phyloP scores from a whole-genome alignment of 805 yeast species.

The Saccharomycopsis schoenii region DNA sequence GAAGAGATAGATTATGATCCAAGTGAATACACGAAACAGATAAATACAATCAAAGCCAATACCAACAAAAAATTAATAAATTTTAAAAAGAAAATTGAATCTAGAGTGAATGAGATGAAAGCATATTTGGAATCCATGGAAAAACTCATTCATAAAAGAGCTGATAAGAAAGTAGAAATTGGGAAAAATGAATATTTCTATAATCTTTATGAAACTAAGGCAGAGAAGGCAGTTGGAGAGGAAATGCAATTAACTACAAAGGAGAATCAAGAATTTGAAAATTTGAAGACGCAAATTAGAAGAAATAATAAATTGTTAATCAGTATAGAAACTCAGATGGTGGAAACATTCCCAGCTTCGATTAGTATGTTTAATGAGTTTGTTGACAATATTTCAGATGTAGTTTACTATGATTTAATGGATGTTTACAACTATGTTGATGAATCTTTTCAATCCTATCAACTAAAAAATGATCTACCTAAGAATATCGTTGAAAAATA shows the following conservation, averaged over 20 bases:
- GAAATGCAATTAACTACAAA: conserved; percentile 23
- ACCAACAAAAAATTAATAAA: conserved; percentile 10
- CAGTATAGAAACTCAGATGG: conserved; percentile 24
- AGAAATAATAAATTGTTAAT: conserved; percentile 17
- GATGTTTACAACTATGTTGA: conserved; percentile 14
- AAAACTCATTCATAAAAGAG: conserved; percentile 29
- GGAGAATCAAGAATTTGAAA: conserved; percentile 25
- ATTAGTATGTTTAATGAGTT: conserved; percentile 31
- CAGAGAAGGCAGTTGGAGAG: conserved; percentile 25
- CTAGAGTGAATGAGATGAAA: conserved; percentile 23
- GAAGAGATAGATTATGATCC: background rate
- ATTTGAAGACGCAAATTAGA: conserved; percentile 22
- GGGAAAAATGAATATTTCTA: conserved; percentile 20
- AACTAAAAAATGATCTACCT: background rate
- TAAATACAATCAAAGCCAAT: conserved; percentile 4
- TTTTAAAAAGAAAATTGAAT: conserved; percentile 11
- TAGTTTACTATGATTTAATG: conserved; percentile 26
- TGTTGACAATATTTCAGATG: conserved; percentile 27
- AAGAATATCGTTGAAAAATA: background rate
- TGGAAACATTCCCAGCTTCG: conserved; percentile 29
- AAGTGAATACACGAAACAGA: conserved; percentile 1
- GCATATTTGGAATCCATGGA: conserved; percentile 26
- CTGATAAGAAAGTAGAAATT: conserved; percentile 24
- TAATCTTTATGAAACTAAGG: conserved; percentile 21
- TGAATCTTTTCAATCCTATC: background rate